Conservation (phyloP, 768 basidiomycete genomes). For the Imleria badia region DNA sequence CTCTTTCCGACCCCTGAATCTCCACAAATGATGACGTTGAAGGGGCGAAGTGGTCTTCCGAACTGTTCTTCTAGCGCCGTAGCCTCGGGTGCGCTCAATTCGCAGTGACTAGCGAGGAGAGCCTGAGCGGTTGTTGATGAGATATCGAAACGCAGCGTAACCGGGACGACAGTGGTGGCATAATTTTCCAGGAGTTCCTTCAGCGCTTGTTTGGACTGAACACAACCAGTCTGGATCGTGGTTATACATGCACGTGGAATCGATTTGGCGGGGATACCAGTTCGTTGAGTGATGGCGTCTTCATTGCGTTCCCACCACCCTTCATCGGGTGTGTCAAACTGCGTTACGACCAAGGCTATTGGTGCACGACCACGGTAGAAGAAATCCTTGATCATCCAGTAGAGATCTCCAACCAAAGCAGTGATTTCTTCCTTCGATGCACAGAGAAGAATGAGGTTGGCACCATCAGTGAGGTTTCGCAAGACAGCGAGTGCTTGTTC, state of each 20-base stretch:
- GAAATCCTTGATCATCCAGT: conserved; percentile 22
- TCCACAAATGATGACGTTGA: conserved; percentile 37
- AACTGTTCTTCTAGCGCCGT: neutral
- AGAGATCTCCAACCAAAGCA: conserved; percentile 11
- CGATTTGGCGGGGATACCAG: too few relatives aligned
- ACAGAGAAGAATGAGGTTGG: neutral
- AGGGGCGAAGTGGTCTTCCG: neutral
- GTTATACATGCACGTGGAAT: neutral
- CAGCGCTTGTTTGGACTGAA: neutral
- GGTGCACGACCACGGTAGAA: too few relatives aligned
- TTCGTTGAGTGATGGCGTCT: too few relatives aligned
- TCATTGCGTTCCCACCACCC: too few relatives aligned
- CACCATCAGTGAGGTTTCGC: conserved; percentile 21
- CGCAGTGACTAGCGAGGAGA: neutral
- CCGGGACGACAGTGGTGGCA: neutral
- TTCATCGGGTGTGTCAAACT: too few relatives aligned
- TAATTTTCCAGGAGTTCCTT: neutral
- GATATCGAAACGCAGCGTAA: neutral
- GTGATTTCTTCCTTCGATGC: too few relatives aligned
- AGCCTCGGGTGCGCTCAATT: neutral
- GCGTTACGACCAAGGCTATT: too few relatives aligned
- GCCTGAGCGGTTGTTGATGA: neutral
- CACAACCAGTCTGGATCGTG: neutral
- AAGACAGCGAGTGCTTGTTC: conserved; percentile 27
- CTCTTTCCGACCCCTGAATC: conserved; percentile 16